Evolutionary conservation across 176 grass and related monocot species (phyloP).

Genomic region (Oryza meyeriana): DNA sequence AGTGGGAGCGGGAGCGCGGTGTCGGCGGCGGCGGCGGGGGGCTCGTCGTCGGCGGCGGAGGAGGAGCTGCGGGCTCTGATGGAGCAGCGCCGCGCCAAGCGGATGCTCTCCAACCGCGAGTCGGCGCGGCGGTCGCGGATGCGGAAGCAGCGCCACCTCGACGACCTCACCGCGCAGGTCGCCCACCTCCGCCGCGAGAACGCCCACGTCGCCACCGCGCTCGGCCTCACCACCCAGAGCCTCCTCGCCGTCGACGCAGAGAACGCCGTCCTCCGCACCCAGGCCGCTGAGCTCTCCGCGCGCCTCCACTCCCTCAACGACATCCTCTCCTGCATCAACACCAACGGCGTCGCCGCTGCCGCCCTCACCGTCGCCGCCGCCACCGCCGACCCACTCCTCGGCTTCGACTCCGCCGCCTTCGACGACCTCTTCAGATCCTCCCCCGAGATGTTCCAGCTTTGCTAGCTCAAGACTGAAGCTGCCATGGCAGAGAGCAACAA

Average conservation of each 20-base stretch:
- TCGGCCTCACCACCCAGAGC: constrained; percentile 61
- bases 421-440: constrained; percentile 51
- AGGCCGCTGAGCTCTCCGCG: constrained; percentile 60
- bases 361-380: constrained; percentile 16
- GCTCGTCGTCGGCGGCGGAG: constrained; percentile 38
- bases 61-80: constrained; percentile 63
- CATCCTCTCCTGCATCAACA: constrained; percentile 68
- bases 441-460: constrained; percentile 66
- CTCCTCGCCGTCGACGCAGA: constrained; percentile 69
- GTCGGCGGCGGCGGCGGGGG: constrained; percentile 28
- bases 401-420: constrained; percentile 25
- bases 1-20: constrained; percentile 56
- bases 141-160: constrained; percentile 92
- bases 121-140: constrained; percentile 82
- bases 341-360: constrained; percentile 3
- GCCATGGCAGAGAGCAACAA: constrained; percentile 5
- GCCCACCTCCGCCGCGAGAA: constrained; percentile 74
- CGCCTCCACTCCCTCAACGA: constrained; percentile 69
- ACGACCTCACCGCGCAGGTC: constrained; percentile 68
- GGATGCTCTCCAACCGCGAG: constrained; percentile 93
- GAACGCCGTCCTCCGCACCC: constrained; percentile 87
- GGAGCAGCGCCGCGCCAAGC: constrained; percentile 67
- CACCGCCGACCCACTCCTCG: constrained; percentile 25
- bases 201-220: constrained; percentile 48
- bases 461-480: constrained; percentile 28